Evolutionary conservation across 2,329 filamentous ascomycete genomes (phyloP).

Genomic region (Claviceps sp.): DNA sequence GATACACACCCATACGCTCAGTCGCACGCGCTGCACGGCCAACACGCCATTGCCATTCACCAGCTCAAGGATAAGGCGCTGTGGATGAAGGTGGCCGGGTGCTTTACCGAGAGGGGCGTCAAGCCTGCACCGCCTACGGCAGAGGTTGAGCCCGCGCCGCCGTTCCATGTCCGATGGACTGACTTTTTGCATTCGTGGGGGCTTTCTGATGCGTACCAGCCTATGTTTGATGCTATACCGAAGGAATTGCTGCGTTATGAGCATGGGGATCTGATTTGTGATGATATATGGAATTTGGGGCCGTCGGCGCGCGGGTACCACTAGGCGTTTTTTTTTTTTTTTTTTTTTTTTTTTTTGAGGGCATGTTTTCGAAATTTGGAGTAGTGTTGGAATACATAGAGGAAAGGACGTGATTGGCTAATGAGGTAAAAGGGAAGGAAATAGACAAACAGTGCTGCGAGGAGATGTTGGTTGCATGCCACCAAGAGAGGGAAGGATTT

Average conservation of each 20-base stretch:
- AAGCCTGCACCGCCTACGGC: conserved; percentile 8
- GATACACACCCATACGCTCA: conserved; percentile 12
- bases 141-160: conserved; percentile 2
- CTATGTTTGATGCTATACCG: conserved; percentile 13
- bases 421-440: too few species aligned
- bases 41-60: conserved; percentile 14
- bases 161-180: conserved; percentile 10
- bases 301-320: background rate
- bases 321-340: too few species aligned
- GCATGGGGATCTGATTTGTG: conserved; percentile 13
- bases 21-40: conserved; percentile 13
- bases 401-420: too few species aligned
- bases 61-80: conserved; percentile 14
- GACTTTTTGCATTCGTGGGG: conserved; percentile 14
- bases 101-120: conserved; percentile 16
- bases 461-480: too few species aligned
- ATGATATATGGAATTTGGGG: conserved; percentile 15
- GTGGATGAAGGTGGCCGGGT: conserved; percentile 16
- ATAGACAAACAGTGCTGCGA: too few species aligned
- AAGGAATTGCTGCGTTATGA: conserved; percentile 10
- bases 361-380: too few species aligned
- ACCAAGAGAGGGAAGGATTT: too few species aligned
- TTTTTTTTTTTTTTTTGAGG: too few species aligned
- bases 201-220: conserved; percentile 8
- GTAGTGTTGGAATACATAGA: too few species aligned